Evolutionary conservation across 2,329 filamentous ascomycete species (phyloP).

Genomic region (Plectosphaerella cucumerina): DNA sequence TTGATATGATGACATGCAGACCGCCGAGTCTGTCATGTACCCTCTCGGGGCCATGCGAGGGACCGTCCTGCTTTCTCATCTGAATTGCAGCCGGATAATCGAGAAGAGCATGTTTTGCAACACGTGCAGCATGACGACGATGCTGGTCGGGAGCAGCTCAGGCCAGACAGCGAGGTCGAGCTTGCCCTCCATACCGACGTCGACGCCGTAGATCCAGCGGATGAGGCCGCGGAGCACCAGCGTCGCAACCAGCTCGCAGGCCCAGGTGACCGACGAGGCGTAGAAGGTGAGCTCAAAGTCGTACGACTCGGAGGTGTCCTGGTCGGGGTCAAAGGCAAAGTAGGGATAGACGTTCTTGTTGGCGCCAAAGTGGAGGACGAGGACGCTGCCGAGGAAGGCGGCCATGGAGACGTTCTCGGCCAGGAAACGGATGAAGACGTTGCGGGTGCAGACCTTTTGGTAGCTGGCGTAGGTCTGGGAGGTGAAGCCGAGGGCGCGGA

Average conservation of each 20-base stretch:
- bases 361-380: conserved; percentile 62
- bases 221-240: conserved; percentile 56
- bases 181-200: conserved; percentile 61
- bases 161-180: conserved; percentile 63
- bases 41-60: too few relatives aligned
- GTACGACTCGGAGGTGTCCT: conserved; percentile 40
- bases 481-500: conserved; percentile 51
- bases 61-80: conserved; percentile 8
- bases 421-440: conserved; percentile 63
- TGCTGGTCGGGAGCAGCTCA: conserved; percentile 61
- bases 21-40: too few relatives aligned
- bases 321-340: conserved; percentile 56
- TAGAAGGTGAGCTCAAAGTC: conserved; percentile 61
- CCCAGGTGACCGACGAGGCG: conserved; percentile 62
- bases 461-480: conserved; percentile 58
- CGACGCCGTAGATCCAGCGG: conserved; percentile 53
- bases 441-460: conserved; percentile 61
- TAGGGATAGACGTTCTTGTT: conserved; percentile 68
- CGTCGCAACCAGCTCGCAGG: conserved; percentile 59
- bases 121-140: conserved; percentile 63
- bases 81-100: conserved; percentile 61
- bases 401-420: conserved; percentile 66
- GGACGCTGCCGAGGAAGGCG: conserved; percentile 61
- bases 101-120: conserved; percentile 70
- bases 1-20: too few relatives aligned